These are phyloP conservation scores for Zoysia matrella DNA, from an alignment of 202 grass and related monocot genomes.

Conservation along the genomic window DNA sequence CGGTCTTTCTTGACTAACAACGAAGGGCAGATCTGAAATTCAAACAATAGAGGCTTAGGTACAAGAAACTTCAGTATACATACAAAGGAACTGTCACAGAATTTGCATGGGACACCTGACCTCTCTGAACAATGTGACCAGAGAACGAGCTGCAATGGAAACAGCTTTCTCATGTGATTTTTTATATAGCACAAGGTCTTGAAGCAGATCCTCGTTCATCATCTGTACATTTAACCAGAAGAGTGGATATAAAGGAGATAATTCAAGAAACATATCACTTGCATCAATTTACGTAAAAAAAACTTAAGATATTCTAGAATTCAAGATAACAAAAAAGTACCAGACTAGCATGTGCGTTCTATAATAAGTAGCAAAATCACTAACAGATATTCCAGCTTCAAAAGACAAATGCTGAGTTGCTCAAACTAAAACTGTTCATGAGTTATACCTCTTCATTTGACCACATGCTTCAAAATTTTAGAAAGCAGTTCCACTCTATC, in stretches of 20 bases:
- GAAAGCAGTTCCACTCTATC: not conserved
- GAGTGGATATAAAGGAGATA: slow-evolving; percentile 1
- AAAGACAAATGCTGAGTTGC: not conserved
- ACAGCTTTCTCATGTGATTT: slow-evolving; percentile 97
- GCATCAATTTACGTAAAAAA: not conserved
- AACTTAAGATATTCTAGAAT: slow-evolving; percentile 21
- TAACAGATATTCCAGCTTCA: not conserved
- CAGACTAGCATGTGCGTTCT: not conserved
- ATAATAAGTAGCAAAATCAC: slow-evolving; percentile 9
- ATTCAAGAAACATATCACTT: not conserved
- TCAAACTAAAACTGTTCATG: slow-evolving; percentile 14
- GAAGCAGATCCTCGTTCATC: slow-evolving; percentile 98
- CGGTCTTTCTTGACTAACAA: slow-evolving; percentile 95
- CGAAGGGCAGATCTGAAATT: slow-evolving; percentile 89
- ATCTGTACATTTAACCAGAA: slow-evolving; percentile 46
- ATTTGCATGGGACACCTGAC: slow-evolving; percentile 45
- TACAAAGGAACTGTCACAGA: slow-evolving; percentile 20
- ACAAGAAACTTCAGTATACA: slow-evolving; percentile 5
- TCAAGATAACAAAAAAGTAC: not conserved
- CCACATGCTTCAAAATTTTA: not conserved
- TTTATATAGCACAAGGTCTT: slow-evolving; percentile 96
- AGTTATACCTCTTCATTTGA: slow-evolving; percentile 3
- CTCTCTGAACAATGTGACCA: slow-evolving; percentile 92
- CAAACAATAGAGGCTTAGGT: slow-evolving; percentile 41
- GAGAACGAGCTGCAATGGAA: slow-evolving; percentile 87